Conservation (phyloP, 2,329 filamentous ascomycete species). For the Aspergillus fijiensis region DNA sequence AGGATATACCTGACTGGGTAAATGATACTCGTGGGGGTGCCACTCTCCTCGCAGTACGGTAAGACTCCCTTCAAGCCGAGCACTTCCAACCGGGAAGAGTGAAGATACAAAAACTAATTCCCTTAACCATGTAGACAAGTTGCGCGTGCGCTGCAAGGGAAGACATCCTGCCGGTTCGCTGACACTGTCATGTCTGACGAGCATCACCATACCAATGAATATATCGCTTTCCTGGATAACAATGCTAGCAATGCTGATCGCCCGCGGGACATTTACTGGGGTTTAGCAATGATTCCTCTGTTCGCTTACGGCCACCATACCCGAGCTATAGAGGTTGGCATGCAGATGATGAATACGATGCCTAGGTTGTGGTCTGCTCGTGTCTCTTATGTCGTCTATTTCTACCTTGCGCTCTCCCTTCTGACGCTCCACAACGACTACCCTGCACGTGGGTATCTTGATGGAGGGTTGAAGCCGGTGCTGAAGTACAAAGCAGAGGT, state of each 20-base stretch:
- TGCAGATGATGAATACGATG: conserved; percentile 41
- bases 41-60: conserved; percentile 53
- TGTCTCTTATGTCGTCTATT: conserved; percentile 43
- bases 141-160: conserved; percentile 60
- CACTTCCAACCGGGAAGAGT: background rate
- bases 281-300: conserved; percentile 48
- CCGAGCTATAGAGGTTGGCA: conserved; percentile 45
- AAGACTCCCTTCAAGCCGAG: conserved; percentile 11
- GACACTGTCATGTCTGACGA: conserved; percentile 55
- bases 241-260: conserved; percentile 52
- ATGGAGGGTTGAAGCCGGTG: conserved; percentile 50
- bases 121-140: conserved; percentile 46
- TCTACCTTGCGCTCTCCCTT: conserved; percentile 47
- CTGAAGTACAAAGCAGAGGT: conserved; percentile 53
- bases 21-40: conserved; percentile 60
- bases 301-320: conserved; percentile 49
- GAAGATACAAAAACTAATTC: background rate
- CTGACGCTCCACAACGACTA: conserved; percentile 46
- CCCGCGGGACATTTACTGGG: conserved; percentile 57
- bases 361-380: conserved; percentile 49
- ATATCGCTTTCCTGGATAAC: conserved; percentile 48
- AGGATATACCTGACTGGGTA: conserved; percentile 59
- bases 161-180: conserved; percentile 52
- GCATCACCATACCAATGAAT: conserved; percentile 52
- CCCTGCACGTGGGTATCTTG: conserved; percentile 44